Conservation (phyloP, 176 grass and related monocot genomes). For the Oryza glaberrima region DNA sequence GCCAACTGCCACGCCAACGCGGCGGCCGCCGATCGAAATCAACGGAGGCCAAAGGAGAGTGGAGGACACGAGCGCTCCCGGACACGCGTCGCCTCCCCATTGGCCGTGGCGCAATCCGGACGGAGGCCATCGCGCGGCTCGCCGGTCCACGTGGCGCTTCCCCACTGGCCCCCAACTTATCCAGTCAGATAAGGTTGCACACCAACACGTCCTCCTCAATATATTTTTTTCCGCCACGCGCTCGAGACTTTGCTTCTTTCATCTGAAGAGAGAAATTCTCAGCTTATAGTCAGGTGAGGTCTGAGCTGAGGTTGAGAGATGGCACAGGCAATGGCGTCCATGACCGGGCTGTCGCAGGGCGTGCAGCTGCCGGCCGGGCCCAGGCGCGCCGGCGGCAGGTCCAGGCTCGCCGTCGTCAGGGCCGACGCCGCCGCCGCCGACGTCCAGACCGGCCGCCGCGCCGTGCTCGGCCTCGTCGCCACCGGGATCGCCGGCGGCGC, state of each 20-base stretch:
- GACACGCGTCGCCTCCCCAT: constrained; percentile 40
- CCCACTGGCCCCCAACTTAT: constrained; percentile 67
- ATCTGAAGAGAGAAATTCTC: no score
- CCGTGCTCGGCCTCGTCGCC: constrained; percentile 75
- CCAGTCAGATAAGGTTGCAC: constrained; percentile 68
- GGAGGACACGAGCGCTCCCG: background rate
- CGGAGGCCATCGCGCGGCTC: constrained; percentile 28
- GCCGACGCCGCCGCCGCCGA: constrained; percentile 47
- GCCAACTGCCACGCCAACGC: no score
- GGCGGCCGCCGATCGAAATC: background rate
- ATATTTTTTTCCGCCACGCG: constrained; percentile 44
- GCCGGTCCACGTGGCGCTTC: constrained; percentile 38
- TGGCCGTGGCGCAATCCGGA: constrained; percentile 49
- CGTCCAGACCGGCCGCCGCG: constrained; percentile 58
- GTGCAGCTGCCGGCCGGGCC: constrained; percentile 39
- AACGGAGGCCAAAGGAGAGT: background rate
- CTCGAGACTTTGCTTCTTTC: background rate
- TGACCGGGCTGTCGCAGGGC: constrained; percentile 79
- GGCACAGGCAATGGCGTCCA: constrained; percentile 97
- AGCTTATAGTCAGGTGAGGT: no score
- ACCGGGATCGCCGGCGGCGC: constrained; percentile 54
- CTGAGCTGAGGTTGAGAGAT: constrained; percentile 35
- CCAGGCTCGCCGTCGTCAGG: constrained; percentile 48
- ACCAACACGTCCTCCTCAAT: constrained; percentile 38
- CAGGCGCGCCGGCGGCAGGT: constrained; percentile 39